Base-by-base conservation (phyloP, 768 basidiomycete genomes). In the Boletus vermiculosoides region DNA sequence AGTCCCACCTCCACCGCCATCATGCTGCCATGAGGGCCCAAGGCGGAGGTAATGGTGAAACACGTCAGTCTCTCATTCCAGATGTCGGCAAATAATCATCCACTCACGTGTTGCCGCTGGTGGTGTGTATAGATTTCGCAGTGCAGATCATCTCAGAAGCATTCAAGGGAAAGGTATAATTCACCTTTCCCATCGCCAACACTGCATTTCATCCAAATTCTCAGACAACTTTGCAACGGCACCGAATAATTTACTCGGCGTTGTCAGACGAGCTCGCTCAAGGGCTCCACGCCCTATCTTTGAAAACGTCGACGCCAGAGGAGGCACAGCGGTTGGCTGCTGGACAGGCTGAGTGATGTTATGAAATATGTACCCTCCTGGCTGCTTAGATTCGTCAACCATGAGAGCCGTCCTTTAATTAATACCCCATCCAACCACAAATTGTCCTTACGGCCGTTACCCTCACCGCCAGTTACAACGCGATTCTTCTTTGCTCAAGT, bases 1-100 rank as follows among this genome's bases (percentile, higher is more conserved):
- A 94, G 66, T 93, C 92, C 51, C 86, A 84, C 82, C 80, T 89
- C 74, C 92, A 94, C 73, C 82, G 88, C 66, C 88, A 93, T 76
- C 92, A 94, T 74, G 80, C 81, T 54, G 78, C 92, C 46, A 94
- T 94, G 92, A 81, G 81, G 68, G 85, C 78, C 44, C 78, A 83
- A 71, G 82, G 79, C 54, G 84, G 82, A 61, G 83, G 80, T 44
- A 84, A 78, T 66, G 86, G 85, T 56, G 92, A 93, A 79, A 90
- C 92, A 47, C 92, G 92, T 94, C 79, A 64, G 88, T 82, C 55
- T 37, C 52, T 62, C 59, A 48, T 57, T 64, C 62, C 45, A 42
- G 54, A 39, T 41, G 45, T 56, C 48, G 28, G 49, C 53, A 53
- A 57, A 54, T 55, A 50, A 66, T 54, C 36, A 53, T 31, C 54